Percentiles rank a stretch among this genome's conserved stretches.
phyloP scores from a whole-genome alignment of 129 eudicot species.

The Tagetes patula region DNA sequence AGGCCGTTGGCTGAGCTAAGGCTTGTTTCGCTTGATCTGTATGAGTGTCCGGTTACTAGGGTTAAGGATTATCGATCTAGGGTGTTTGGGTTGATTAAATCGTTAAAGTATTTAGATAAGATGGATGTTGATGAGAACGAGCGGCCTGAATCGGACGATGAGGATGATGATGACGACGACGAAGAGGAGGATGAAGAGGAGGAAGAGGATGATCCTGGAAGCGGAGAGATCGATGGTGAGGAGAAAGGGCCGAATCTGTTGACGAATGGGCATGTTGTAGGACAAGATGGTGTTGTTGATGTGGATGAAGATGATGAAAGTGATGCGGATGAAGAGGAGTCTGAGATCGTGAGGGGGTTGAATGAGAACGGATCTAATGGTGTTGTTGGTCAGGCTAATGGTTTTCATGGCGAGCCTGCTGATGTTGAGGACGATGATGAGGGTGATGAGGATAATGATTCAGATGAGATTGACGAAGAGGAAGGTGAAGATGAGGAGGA shows the following conservation, averaged over 20 bases:
- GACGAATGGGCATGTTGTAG: constrained; percentile 52
- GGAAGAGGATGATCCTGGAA: constrained; percentile 90
- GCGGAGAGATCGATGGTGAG: constrained; percentile 91
- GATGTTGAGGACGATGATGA: constrained; percentile 51
- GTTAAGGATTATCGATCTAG: constrained; percentile 88
- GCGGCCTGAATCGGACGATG: constrained; percentile 88
- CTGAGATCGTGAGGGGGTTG: constrained; percentile 59
- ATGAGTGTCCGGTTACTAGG: constrained; percentile 96
- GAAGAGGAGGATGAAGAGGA: constrained; percentile 65
- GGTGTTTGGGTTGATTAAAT: constrained; percentile 87
- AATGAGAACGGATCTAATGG: constrained; percentile 33
- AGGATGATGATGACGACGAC: constrained; percentile 67
- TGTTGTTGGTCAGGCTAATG: constrained; percentile 48
- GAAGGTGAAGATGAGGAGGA: constrained; percentile 83
- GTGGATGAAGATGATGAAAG: constrained; percentile 98
- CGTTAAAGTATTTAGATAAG: constrained; percentile 87
- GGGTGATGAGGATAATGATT: constrained; percentile 69
- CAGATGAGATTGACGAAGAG: constrained; percentile 78
- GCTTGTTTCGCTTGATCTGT: constrained; percentile 83
- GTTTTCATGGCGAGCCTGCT: constrained; percentile 57
- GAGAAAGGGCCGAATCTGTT: constrained; percentile 45
- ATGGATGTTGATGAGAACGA: constrained; percentile 91
- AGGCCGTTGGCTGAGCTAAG: constrained; percentile 76
- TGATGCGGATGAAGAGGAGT: constrained; percentile 95
- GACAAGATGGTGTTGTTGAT: constrained; percentile 72